These are phyloP conservation scores for Gonium pectorale DNA, from an alignment of 139 green algal genomes.

Conservation along the genomic window DNA sequence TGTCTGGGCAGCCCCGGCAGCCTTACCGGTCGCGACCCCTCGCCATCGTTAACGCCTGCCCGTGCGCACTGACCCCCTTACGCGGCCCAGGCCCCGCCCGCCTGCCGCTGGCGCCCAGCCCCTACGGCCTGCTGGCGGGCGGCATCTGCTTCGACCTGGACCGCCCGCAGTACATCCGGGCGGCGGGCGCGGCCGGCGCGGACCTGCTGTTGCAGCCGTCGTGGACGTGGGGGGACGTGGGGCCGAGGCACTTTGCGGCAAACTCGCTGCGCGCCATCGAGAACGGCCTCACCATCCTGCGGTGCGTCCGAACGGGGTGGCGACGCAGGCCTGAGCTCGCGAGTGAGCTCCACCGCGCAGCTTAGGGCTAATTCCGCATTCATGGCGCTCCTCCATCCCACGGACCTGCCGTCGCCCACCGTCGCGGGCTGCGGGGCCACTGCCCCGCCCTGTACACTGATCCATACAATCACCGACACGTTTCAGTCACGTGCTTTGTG, in stretches of 20 bases:
- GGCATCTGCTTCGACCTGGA: constrained; percentile 62
- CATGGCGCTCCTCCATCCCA: neutral
- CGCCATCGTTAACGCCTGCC: no score
- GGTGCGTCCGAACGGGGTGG: neutral
- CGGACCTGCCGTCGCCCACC: neutral
- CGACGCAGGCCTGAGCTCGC: neutral
- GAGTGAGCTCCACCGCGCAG: neutral
- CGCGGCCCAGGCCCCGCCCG: constrained; percentile 28
- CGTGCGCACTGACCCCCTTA: no score
- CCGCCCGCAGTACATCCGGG: constrained; percentile 35
- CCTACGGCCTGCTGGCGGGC: constrained; percentile 45
- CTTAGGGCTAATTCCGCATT: neutral
- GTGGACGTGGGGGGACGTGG: constrained; percentile 59
- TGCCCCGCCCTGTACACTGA: neutral
- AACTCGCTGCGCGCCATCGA: constrained; percentile 54
- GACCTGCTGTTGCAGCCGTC: constrained; percentile 60
- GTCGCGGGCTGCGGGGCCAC: no score
- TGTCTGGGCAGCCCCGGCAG: no score
- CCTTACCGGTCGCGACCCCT: no score
- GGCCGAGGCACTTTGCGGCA: constrained; percentile 38
- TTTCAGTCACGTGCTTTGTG: neutral
- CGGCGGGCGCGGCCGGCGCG: constrained; percentile 16
- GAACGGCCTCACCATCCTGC: constrained; percentile 52
- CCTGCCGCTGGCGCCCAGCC: constrained; percentile 32
- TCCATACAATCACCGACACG: no score